Evolutionary conservation across 495 filamentous ascomycete species (phyloP).

Genomic region (Aspergillus diversus): DNA sequence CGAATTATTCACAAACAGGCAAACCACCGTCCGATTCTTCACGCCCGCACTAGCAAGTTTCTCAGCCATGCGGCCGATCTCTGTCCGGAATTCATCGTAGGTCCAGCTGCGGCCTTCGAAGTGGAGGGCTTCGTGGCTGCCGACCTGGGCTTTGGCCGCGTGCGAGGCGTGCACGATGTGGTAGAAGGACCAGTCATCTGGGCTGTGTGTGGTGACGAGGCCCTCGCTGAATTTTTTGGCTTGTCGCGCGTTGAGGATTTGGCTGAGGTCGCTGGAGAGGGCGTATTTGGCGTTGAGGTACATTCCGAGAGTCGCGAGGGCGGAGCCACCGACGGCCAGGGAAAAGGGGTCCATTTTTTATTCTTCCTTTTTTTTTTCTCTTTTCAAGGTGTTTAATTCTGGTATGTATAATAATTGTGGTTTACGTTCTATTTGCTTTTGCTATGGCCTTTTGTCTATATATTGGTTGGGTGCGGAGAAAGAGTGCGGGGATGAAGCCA

Average conservation of each 20-base stretch:
- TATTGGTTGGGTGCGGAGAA: too few species aligned
- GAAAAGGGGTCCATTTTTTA: constrained; percentile 1
- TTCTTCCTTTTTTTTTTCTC: background rate
- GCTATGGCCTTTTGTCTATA: too few species aligned
- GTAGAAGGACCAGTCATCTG: constrained; percentile 7
- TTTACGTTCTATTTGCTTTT: too few species aligned
- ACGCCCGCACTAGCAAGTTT: background rate
- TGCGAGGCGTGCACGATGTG: constrained; percentile 8
- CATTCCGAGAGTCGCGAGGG: background rate
- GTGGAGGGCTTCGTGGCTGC: constrained; percentile 3
- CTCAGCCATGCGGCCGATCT: constrained; percentile 7
- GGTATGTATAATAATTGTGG: too few species aligned
- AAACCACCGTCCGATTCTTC: constrained; percentile 4
- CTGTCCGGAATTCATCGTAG: background rate
- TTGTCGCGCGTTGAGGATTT: background rate
- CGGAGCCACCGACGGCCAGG: background rate
- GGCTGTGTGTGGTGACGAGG: background rate
- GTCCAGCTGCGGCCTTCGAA: constrained; percentile 9
- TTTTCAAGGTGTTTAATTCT: too few species aligned
- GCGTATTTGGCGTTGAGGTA: constrained; percentile 11
- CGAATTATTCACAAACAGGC: constrained; percentile 10
- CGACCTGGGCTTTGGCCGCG: background rate
- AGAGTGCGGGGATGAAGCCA: too few species aligned
- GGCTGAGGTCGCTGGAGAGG: background rate
- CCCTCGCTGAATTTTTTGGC: background rate